Percentiles rank a stretch among this genome's conserved stretches.
phyloP scores from a whole-genome alignment of 106 monocot species.

The Acorus calamus region DNA sequence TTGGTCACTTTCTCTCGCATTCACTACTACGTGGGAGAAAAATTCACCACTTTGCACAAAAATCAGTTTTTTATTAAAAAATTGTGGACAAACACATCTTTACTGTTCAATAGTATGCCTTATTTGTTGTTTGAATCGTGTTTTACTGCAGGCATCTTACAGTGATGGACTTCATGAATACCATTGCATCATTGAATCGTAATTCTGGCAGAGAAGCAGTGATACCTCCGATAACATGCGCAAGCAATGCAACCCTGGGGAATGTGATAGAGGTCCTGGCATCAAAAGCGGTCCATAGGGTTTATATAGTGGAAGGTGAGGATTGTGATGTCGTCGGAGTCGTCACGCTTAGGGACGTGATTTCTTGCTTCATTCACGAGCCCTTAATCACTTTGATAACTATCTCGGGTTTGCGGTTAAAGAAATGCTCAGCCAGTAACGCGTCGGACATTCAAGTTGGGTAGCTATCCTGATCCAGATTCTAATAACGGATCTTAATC shows the following conservation, averaged over 20 bases:
- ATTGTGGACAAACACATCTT: no score
- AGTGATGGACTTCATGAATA: constrained; percentile 70
- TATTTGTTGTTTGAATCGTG: no score
- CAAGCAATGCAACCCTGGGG: constrained; percentile 41
- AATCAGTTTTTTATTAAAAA: no score
- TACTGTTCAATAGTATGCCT: no score
- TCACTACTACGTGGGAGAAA: no score
- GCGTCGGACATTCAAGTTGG: no score
- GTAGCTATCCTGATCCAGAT: no score
- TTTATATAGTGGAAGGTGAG: constrained; percentile 67
- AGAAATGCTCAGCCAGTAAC: constrained; percentile 21
- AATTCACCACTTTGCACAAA: no score
- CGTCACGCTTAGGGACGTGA: constrained; percentile 83
- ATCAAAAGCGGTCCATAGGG: constrained; percentile 44
- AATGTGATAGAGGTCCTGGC: constrained; percentile 64
- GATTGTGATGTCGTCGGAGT: constrained; percentile 52
- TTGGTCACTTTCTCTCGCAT: no score
- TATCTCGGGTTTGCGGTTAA: constrained; percentile 36
- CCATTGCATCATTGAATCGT: constrained; percentile 11
- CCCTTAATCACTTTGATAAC: constrained; percentile 60
- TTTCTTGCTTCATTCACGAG: constrained; percentile 84
- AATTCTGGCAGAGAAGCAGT: not conserved
- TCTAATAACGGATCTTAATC: no score
- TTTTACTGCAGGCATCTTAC: constrained; percentile 46
- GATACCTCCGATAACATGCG: constrained; percentile 40